These are phyloP conservation scores for Xylaria sp. DNA, from an alignment of 495 filamentous ascomycete genomes.

Conservation along the genomic window DNA sequence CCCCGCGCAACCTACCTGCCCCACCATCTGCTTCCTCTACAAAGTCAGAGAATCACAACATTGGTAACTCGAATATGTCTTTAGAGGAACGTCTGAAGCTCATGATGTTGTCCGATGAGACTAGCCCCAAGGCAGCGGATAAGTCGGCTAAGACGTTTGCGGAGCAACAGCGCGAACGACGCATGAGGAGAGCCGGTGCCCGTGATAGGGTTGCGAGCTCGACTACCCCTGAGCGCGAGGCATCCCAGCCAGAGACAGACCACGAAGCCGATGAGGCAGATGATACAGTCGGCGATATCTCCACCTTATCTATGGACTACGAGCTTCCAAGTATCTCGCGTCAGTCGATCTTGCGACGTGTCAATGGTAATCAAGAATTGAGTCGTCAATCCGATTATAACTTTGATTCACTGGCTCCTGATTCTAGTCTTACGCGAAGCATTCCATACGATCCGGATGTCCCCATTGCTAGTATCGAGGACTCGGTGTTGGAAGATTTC, in stretches of 20 bases:
- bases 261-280: constrained; percentile 33
- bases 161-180: constrained; percentile 67
- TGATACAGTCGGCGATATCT: constrained; percentile 61
- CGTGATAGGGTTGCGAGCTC: constrained; percentile 54
- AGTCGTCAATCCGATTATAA: constrained; percentile 67
- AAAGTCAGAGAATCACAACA: constrained; percentile 74
- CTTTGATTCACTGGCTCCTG: constrained; percentile 63
- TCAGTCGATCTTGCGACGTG: constrained; percentile 88
- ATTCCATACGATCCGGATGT: constrained; percentile 77
- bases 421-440: constrained; percentile 58
- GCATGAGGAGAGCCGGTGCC: constrained; percentile 62
- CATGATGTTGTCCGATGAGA: constrained; percentile 78
- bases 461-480: constrained; percentile 78
- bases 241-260: constrained; percentile 16
- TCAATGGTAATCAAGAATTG: constrained; percentile 72
- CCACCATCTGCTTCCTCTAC: constrained; percentile 69
- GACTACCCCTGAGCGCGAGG: constrained; percentile 53
- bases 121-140: constrained; percentile 53
- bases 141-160: constrained; percentile 38
- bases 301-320: constrained; percentile 60
- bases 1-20: constrained; percentile 68
- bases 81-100: constrained; percentile 81
- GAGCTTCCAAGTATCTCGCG: constrained; percentile 82
- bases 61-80: constrained; percentile 72
- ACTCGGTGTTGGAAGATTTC: constrained; percentile 58